Conservation (phyloP, 768 basidiomycete genomes). For the Lentinus brumalis region DNA sequence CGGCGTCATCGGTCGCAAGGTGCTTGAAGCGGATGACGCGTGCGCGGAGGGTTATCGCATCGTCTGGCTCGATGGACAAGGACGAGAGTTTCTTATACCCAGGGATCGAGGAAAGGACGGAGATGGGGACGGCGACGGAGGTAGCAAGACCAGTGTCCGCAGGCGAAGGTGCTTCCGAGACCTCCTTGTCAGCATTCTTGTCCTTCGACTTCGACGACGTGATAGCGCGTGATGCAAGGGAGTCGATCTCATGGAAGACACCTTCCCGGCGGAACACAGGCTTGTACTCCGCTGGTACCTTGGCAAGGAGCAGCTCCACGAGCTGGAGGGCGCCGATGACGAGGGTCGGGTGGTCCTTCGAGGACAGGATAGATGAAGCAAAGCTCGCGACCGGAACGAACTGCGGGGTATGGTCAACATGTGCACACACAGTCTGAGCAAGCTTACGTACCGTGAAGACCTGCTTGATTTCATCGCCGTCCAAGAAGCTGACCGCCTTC, state of each 20-base stretch:
- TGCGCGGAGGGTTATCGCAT: slow-evolving; percentile 90
- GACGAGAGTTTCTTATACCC: slow-evolving; percentile 73
- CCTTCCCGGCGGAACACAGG: slow-evolving; percentile 93
- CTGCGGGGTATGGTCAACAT: slow-evolving; percentile 41
- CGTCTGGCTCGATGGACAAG: slow-evolving; percentile 77
- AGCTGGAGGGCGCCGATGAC: slow-evolving; percentile 91
- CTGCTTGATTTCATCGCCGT: slow-evolving; percentile 69
- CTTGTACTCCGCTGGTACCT: slow-evolving; percentile 82
- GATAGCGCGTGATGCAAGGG: slow-evolving; percentile 65
- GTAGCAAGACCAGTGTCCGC: slow-evolving; percentile 39
- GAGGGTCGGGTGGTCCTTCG: slow-evolving; percentile 84
- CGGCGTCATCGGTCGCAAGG: slow-evolving; percentile 57
- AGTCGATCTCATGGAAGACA: slow-evolving; percentile 92
- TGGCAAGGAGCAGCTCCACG: slow-evolving; percentile 85
- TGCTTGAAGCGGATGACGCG: slow-evolving; percentile 87
- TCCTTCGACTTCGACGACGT: slow-evolving; percentile 53
- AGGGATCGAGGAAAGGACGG: slow-evolving; percentile 47
- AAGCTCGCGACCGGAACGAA: slow-evolving; percentile 95
- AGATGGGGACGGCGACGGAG: slow-evolving; percentile 41
- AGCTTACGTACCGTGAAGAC: slow-evolving; percentile 70
- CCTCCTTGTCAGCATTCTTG: slow-evolving; percentile 37
- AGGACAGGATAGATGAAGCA: slow-evolving; percentile 90
- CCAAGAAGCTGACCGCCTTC: slow-evolving; percentile 90
- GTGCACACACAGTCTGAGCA: slow-evolving; percentile 4
- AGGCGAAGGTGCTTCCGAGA: slow-evolving; percentile 40